Base-by-base conservation (phyloP, 768 basidiomycete genomes). In the Termitomyces sp. region DNA sequence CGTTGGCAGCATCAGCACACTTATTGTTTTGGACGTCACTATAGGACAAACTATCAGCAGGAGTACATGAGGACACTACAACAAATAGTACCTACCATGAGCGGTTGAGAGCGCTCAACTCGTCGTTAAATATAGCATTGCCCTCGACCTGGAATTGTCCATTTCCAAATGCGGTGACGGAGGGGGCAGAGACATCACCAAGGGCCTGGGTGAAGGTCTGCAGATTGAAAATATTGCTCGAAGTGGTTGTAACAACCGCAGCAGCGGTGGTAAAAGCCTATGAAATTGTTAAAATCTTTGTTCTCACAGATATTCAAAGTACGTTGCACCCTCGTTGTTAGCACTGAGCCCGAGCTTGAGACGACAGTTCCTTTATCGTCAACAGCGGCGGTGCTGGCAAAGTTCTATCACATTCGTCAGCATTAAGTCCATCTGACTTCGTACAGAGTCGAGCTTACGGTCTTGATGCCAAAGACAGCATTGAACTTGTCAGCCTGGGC, bases 401-500 rank as follows among this genome's bases (percentile, higher is more conserved):
- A 86, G 68, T 81, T 67, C 77, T 79, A 57, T 3, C 53, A 14
- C 12, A 46, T 21, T 23, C 14, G 40, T 61, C 37, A 61, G n/a
- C 37, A 27, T n/a, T 16, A 49, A 41, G 14, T 17, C 17, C 14
- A 12, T 45, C 40, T 19, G 3, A 54, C 32, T 12, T 25, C 14
- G 1, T 9, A 21, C n/a, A n/a, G n/a, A 6, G 32, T 17, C 40
- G 14, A 43, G 65, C 72, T 47, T 47, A 77, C 77, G 47, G 84
- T 85, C 4, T 46, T 69, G 58, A 82, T 76, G 19, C 81, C 82
- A 60, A 86, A 83, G 42, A 68, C 78, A 17, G 72, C 74, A 69
- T 87, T 86, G 77, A 86, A 87, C 4, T 73, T 78, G 66, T 86
- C 85, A 16, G 85, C 84, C 62, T 83, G 81, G 11, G 71, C 77